Evolutionary conservation across 2,329 filamentous ascomycete genomes (phyloP).

Genomic region (Talaromyces sp.): DNA sequence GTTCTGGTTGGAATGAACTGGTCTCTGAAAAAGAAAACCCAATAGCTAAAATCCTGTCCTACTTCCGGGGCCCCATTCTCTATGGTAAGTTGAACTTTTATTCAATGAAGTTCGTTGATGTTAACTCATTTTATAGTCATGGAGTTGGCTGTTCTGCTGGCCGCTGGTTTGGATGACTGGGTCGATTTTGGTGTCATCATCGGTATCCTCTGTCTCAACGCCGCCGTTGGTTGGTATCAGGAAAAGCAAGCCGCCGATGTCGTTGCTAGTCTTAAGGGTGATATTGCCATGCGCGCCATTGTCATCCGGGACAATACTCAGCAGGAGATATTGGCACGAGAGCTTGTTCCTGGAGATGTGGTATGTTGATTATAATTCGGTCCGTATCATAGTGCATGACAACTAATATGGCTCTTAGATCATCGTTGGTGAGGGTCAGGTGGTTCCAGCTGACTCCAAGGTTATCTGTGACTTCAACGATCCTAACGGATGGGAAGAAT

Average conservation of each 20-base stretch:
- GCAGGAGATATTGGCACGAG: conserved; percentile 68
- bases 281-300: conserved; percentile 73
- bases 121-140: conserved; percentile 52
- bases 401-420: conserved; percentile 48
- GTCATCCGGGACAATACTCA: conserved; percentile 69
- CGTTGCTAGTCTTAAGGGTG: conserved; percentile 73
- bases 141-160: conserved; percentile 74
- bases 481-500: conserved; percentile 68
- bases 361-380: conserved; percentile 52
- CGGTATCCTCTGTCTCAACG: conserved; percentile 74
- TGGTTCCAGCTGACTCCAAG: conserved; percentile 69
- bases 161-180: conserved; percentile 74
- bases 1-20: conserved; percentile 72
- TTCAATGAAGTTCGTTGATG: not conserved
- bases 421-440: conserved; percentile 70
- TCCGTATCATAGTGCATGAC: not conserved
- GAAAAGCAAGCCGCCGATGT: conserved; percentile 80
- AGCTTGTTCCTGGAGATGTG: conserved; percentile 76
- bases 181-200: conserved; percentile 78
- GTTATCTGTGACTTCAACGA: conserved; percentile 73
- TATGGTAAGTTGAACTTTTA: conserved; percentile 61
- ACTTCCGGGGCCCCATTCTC: conserved; percentile 75
- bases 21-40: conserved; percentile 77
- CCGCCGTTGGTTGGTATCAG: conserved; percentile 77
- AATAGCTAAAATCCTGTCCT: conserved; percentile 71